Conservation (phyloP, 108 stramenopile species). For the Nannochloropsis salina region DNA sequence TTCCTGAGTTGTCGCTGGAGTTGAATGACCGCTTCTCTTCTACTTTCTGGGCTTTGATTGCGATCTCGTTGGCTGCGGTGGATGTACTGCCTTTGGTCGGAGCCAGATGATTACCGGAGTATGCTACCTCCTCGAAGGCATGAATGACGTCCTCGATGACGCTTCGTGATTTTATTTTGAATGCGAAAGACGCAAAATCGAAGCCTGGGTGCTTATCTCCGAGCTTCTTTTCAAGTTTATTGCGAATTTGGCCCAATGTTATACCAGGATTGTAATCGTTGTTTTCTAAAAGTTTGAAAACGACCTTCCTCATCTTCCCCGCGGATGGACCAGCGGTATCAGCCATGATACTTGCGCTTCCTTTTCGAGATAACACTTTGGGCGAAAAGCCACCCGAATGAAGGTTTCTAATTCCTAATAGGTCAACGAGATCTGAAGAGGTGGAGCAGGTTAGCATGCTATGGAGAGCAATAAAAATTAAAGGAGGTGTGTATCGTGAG, state of each 20-base stretch:
- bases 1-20: background rate
- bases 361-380: too few species aligned
- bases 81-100: background rate
- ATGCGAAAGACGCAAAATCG: background rate
- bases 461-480: too few species aligned
- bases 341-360: too few species aligned
- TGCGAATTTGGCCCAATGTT: background rate
- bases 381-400: too few species aligned
- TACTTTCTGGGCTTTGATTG: background rate
- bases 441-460: too few species aligned
- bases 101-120: background rate
- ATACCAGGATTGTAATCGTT: constrained; percentile 9
- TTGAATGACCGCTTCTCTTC: background rate
- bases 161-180: background rate
- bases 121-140: background rate
- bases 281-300: background rate
- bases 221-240: constrained; percentile 2
- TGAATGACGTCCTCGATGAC: background rate
- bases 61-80: background rate
- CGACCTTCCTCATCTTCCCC: background rate
- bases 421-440: too few species aligned
- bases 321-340: background rate
- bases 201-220: background rate
- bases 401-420: too few species aligned
- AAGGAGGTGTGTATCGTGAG: too few species aligned